phyloP scores from a whole-genome alignment of 1,284 basidiomycete genomes.

The Ustilago bromivora region DNA sequence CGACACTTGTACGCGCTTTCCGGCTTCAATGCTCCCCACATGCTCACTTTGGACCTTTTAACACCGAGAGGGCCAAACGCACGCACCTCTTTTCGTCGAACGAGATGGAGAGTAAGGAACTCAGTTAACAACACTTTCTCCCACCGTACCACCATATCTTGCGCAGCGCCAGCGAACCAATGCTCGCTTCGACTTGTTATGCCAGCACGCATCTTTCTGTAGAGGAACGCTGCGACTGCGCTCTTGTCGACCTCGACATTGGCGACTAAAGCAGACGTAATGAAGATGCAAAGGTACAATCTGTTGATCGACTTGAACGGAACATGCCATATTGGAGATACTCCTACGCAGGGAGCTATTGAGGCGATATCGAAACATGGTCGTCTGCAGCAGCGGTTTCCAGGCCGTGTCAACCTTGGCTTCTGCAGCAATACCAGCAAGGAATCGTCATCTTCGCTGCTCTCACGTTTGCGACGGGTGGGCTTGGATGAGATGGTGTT shows the following conservation, averaged over 20 bases:
- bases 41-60: background rate
- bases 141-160: background rate
- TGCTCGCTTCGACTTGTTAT: background rate
- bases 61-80: background rate
- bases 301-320: slow-evolving; percentile 51
- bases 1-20: background rate
- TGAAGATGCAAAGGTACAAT: slow-evolving; percentile 29
- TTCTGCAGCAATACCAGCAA: slow-evolving; percentile 53
- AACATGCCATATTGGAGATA: slow-evolving; percentile 44
- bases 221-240: background rate
- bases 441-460: slow-evolving; percentile 33
- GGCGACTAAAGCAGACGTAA: background rate
- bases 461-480: slow-evolving; percentile 30
- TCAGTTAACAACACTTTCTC: background rate
- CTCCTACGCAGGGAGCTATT: slow-evolving; percentile 27
- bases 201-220: background rate
- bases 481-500: slow-evolving; percentile 2
- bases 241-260: background rate
- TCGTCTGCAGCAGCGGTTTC: slow-evolving; percentile 11
- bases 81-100: background rate
- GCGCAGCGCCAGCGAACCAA: background rate
- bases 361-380: slow-evolving; percentile 37
- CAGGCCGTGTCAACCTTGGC: slow-evolving; percentile 27
- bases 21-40: background rate
- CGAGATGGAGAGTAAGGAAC: too few species aligned